These are phyloP conservation scores for Starmerella vaccinii DNA, from an alignment of 805 yeast genomes.

Conservation along the genomic window DNA sequence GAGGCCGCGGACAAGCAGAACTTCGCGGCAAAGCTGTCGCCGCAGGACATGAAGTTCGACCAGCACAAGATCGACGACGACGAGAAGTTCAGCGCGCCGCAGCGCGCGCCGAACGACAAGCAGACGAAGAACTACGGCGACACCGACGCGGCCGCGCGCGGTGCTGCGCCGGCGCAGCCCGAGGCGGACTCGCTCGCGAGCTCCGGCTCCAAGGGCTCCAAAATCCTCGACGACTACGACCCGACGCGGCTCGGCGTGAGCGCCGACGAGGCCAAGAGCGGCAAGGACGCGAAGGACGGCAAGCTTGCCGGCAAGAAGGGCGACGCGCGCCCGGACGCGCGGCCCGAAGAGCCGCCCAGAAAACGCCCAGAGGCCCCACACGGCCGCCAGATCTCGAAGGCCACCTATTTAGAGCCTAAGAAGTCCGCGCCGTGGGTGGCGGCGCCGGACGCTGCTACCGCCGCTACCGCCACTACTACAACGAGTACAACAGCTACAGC, in stretches of 20 bases:
- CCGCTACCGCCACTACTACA: not conserved
- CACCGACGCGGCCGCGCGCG: not conserved
- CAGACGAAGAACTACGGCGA: conserved; percentile 3
- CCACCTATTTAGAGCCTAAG: conserved; percentile 1
- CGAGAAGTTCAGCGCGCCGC: conserved; percentile 27
- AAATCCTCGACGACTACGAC: conserved; percentile 32
- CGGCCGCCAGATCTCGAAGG: not conserved
- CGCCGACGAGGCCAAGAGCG: conserved; percentile 22
- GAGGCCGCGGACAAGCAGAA: conserved; percentile 21
- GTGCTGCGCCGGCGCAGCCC: conserved; percentile 6
- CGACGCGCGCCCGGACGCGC: not conserved
- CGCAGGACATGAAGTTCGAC: conserved; percentile 29
- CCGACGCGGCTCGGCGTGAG: conserved; percentile 31
- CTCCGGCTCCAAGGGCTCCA: conserved; percentile 26
- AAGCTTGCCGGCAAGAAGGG: not conserved
- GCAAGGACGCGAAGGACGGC: conserved; percentile 2
- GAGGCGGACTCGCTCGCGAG: conserved; percentile 24
- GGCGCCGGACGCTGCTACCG: not conserved
- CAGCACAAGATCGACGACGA: conserved; percentile 23
- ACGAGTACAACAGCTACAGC: no score
- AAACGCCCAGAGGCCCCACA: not conserved
- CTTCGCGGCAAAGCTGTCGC: conserved; percentile 30
- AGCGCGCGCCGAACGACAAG: conserved; percentile 22
- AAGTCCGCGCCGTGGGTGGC: not conserved
- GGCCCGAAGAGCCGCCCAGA: no score